These are phyloP conservation scores for Candida sp. DNA, from an alignment of 1,139 yeast species.

Conservation along the genomic window DNA sequence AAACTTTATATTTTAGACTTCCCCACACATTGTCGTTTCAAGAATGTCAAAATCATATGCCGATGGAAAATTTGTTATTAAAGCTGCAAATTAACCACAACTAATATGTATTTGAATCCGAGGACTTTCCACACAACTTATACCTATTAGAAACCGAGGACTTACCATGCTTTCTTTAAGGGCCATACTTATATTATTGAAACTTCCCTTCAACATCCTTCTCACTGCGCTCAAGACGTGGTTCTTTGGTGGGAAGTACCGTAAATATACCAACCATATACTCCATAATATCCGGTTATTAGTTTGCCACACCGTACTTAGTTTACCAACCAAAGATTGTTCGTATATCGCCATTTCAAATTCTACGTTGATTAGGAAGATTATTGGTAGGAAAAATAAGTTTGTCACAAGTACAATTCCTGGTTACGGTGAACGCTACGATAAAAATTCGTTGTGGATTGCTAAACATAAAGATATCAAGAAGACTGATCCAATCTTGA, in stretches of 20 bases:
- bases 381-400: neutral
- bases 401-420: constrained; percentile 12
- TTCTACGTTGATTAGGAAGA: neutral
- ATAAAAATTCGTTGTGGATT: constrained; percentile 35
- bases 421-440: constrained; percentile 32
- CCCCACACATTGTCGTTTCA: neutral
- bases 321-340: neutral
- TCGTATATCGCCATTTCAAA: neutral
- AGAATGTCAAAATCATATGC: neutral
- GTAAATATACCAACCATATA: neutral
- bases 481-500: constrained; percentile 31
- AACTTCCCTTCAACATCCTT: neutral
- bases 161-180: neutral
- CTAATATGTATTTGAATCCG: too few relatives aligned
- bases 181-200: neutral
- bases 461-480: constrained; percentile 25
- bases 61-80: neutral
- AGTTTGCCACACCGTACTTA: neutral
- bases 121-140: too few relatives aligned
- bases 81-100: too few relatives aligned
- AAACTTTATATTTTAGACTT: neutral
- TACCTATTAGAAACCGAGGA: too few relatives aligned
- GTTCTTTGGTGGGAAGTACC: neutral
- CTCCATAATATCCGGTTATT: neutral
- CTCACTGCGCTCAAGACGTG: neutral